Evolutionary conservation across 2,329 filamentous ascomycete species (phyloP).

Genomic region (Elsinoe necatrix): DNA sequence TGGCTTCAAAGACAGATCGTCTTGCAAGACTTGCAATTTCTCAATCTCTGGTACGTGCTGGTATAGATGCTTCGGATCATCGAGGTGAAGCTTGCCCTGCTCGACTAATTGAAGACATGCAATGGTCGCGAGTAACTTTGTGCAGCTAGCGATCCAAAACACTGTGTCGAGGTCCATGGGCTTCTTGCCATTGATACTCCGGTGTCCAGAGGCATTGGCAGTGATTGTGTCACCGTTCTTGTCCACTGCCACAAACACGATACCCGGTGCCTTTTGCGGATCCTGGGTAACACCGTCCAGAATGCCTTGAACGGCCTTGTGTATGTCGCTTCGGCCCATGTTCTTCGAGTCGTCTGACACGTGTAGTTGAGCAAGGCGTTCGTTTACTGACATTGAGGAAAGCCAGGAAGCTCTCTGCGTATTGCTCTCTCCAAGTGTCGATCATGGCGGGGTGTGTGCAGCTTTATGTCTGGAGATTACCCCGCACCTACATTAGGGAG

Average conservation of each 20-base stretch:
- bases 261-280: conserved; percentile 22
- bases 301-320: background rate
- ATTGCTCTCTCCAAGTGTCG: background rate
- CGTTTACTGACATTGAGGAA: background rate
- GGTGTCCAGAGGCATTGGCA: conserved; percentile 36
- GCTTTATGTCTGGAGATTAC: conserved; percentile 1
- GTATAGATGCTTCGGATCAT: conserved; percentile 35
- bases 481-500: conserved; percentile 7
- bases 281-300: conserved; percentile 8
- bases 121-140: conserved; percentile 37
- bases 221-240: conserved; percentile 36
- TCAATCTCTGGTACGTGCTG: conserved; percentile 37
- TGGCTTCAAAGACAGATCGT: conserved; percentile 33
- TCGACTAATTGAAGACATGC: conserved; percentile 43
- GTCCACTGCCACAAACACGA: conserved; percentile 40
- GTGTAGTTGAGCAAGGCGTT: background rate
- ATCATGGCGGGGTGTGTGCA: background rate
- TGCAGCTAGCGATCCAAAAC: conserved; percentile 51
- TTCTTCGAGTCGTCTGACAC: background rate
- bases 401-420: background rate
- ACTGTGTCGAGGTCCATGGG: conserved; percentile 52
- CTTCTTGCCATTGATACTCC: conserved; percentile 34
- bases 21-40: conserved; percentile 34
- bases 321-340: conserved; percentile 5
- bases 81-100: conserved; percentile 34